phyloP scores from a whole-genome alignment of 164 flowering plant genomes.

The Umbilicus rupestris region DNA sequence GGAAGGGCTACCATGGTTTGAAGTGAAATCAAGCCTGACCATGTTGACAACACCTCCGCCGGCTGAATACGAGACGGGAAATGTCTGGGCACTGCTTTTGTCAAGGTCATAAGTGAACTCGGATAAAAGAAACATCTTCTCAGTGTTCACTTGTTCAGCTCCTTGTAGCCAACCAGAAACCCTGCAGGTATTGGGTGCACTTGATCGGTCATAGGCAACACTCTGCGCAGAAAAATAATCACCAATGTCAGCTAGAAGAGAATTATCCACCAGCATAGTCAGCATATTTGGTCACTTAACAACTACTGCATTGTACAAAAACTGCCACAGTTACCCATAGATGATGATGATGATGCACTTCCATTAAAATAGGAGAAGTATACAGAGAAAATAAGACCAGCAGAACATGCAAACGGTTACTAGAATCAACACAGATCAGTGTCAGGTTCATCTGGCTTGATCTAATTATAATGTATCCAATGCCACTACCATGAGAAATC shows the following conservation, averaged over 20 bases:
- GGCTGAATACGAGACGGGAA: conserved; percentile 32
- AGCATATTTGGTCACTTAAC: no score
- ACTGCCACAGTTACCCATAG: no score
- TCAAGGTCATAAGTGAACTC: conserved; percentile 84
- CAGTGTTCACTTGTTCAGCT: conserved; percentile 16
- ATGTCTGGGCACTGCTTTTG: conserved; percentile 81
- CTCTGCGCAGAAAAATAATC: conserved; percentile 32
- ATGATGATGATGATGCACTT: no score
- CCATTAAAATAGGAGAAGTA: no score
- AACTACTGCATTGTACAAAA: no score
- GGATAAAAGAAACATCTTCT: conserved; percentile 35
- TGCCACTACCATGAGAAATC: not conserved
- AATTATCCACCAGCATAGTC: no score
- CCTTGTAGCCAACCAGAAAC: conserved; percentile 61
- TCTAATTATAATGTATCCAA: not conserved
- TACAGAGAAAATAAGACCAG: no score
- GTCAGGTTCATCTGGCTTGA: not conserved
- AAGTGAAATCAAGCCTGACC: conserved; percentile 61
- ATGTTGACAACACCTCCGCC: conserved; percentile 40
- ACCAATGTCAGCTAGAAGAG: not conserved
- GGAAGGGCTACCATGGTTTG: conserved; percentile 67
- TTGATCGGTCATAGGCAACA: conserved; percentile 79
- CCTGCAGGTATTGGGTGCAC: conserved; percentile 83
- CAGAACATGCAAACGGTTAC: not conserved
- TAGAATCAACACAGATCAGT: not conserved